Conservation (phyloP, 306 rosid species). For the Malus domestica region DNA sequence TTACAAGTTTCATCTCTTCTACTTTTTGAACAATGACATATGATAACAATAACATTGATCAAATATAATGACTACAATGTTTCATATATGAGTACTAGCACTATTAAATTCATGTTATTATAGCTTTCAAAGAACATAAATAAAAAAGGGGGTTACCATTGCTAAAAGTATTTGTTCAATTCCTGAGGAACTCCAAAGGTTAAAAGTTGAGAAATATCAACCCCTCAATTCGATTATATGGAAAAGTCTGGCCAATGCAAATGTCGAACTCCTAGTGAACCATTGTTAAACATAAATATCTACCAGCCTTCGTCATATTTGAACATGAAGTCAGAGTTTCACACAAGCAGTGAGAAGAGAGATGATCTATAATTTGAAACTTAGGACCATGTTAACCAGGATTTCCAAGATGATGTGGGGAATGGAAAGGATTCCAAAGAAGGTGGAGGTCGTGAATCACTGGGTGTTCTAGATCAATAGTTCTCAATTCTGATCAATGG, state of each 20-base stretch:
- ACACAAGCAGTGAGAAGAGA: background rate
- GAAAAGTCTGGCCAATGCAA: background rate
- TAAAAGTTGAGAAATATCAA: background rate
- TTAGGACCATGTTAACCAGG: background rate
- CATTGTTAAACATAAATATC: background rate
- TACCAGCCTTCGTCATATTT: background rate
- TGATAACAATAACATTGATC: background rate
- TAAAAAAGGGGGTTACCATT: background rate
- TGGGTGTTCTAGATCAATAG: background rate
- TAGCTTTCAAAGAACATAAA: background rate
- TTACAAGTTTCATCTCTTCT: background rate
- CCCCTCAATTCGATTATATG: background rate
- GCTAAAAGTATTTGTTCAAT: background rate
- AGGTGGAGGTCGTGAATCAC: background rate
- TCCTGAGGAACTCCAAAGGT: background rate
- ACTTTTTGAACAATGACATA: background rate
- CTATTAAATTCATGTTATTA: background rate
- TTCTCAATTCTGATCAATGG: background rate
- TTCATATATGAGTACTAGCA: background rate
- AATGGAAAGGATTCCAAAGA: background rate
- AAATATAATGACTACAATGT: background rate
- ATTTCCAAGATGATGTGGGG: background rate
- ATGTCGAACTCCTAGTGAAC: background rate
- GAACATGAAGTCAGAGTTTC: background rate
- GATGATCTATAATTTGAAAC: background rate